Conservation (phyloP, 805 yeast genomes). For the Wickerhamomyces chaumierensis region DNA sequence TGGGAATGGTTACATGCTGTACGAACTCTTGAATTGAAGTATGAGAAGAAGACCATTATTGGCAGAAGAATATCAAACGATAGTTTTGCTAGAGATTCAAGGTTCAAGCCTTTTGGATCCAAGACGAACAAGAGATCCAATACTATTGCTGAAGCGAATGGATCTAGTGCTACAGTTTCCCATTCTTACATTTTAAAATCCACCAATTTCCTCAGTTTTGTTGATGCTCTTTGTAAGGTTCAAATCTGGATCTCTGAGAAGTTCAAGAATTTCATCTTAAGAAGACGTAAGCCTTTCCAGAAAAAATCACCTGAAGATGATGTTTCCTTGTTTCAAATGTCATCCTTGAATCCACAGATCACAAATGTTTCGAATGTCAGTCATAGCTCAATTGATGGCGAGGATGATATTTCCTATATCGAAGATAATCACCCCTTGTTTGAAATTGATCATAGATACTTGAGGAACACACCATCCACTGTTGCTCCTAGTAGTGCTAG, state of each 20-base stretch:
- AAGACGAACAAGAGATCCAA: conserved; percentile 1
- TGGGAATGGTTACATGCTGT: conserved; percentile 63
- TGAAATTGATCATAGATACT: conserved; percentile 16
- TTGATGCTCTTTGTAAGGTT: conserved; percentile 1
- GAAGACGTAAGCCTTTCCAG: not conserved
- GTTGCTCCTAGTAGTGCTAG: conserved; percentile 4
- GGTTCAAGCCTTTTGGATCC: conserved; percentile 3
- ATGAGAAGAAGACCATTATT: conserved; percentile 45
- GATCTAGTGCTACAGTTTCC: conserved; percentile 5
- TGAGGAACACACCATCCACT: conserved; percentile 18
- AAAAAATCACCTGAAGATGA: conserved; percentile 1
- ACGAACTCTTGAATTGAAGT: conserved; percentile 33
- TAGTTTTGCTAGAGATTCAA: conserved; percentile 19
- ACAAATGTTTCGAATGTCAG: conserved; percentile 4
- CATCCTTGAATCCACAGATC: not conserved
- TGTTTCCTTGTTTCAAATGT: conserved; percentile 6
- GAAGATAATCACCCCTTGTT: conserved; percentile 16
- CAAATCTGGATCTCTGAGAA: not conserved
- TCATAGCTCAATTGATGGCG: conserved; percentile 1
- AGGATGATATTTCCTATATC: conserved; percentile 9
- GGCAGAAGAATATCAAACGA: conserved; percentile 47
- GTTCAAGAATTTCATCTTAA: not conserved
- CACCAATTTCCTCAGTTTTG: conserved; percentile 5
- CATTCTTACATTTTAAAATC: conserved; percentile 11
- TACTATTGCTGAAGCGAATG: conserved; percentile 3